These are phyloP conservation scores for Calonectria pauciramosa DNA, from an alignment of 2,329 filamentous ascomycete genomes.

Conservation along the genomic window DNA sequence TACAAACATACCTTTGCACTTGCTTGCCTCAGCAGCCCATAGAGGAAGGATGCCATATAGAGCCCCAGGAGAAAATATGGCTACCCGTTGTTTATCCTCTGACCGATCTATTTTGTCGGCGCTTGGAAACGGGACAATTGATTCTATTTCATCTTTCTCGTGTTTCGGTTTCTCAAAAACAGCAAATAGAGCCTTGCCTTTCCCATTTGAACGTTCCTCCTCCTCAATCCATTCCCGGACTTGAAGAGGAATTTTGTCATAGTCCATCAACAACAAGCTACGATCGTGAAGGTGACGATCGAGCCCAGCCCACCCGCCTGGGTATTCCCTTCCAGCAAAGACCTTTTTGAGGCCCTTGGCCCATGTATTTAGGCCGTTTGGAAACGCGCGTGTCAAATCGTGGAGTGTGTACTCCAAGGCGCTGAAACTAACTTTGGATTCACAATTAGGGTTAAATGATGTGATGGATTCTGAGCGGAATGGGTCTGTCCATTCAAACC, in stretches of 20 bases:
- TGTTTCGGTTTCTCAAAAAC: slow-evolving; percentile 56
- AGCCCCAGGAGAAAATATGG: slow-evolving; percentile 67
- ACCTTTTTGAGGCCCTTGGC: slow-evolving; percentile 55
- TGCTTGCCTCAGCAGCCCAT: slow-evolving; percentile 60
- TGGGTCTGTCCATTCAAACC: slow-evolving; percentile 59
- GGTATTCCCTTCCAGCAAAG: slow-evolving; percentile 59
- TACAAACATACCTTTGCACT: slow-evolving; percentile 56
- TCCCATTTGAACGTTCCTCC: slow-evolving; percentile 52
- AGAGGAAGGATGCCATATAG: slow-evolving; percentile 64
- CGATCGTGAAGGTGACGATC: slow-evolving; percentile 66
- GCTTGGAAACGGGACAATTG: slow-evolving; percentile 49
- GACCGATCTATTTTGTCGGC: slow-evolving; percentile 45
- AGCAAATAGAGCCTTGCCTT: slow-evolving; percentile 56
- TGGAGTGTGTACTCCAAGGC: slow-evolving; percentile 60
- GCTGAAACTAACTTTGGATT: slow-evolving; percentile 50
- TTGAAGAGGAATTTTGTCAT: slow-evolving; percentile 56
- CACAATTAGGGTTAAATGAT: slow-evolving; percentile 53
- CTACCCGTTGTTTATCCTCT: slow-evolving; percentile 53
- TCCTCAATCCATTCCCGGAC: slow-evolving; percentile 64
- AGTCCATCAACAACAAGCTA: slow-evolving; percentile 62
- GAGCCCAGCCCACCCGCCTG: slow-evolving; percentile 65
- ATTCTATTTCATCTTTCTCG: slow-evolving; percentile 54
- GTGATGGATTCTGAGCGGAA: slow-evolving; percentile 49
- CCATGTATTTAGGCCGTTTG: slow-evolving; percentile 56
- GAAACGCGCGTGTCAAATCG: slow-evolving; percentile 55